Conservation (phyloP, 495 filamentous ascomycete genomes). For the Tuber microsphaerosporum region DNA sequence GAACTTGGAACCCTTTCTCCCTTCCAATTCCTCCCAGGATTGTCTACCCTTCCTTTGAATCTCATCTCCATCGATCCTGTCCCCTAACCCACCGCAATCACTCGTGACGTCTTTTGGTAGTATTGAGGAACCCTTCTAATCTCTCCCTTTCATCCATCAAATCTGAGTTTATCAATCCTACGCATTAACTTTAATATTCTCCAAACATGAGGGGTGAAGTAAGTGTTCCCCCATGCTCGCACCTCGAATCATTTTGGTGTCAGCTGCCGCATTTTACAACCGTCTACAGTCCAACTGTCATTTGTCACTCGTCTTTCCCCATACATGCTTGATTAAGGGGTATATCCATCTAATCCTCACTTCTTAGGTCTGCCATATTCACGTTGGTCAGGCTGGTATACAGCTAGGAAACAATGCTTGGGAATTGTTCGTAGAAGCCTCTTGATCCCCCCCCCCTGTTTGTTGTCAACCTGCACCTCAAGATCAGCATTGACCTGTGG, state of each 20-base stretch:
- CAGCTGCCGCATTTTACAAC: constrained; percentile 13
- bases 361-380: constrained; percentile 72
- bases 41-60: neutral
- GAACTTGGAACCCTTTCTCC: neutral
- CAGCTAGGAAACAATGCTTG: constrained; percentile 92
- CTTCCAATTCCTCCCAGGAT: neutral
- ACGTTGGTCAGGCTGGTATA: constrained; percentile 86
- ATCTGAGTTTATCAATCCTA: constrained; percentile 12
- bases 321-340: constrained; percentile 12
- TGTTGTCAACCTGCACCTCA: neutral
- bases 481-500: constrained; percentile 20
- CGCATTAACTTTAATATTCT: constrained; percentile 10
- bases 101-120: neutral
- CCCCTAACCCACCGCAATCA: neutral
- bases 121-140: constrained; percentile 10
- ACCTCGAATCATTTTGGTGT: constrained; percentile 5
- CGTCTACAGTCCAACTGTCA: neutral
- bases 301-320: constrained; percentile 22
- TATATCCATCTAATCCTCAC: constrained; percentile 18
- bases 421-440: constrained; percentile 68
- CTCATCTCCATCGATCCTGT: neutral
- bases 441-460: constrained; percentile 25
- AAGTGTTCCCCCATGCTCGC: constrained; percentile 35
- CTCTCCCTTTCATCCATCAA: constrained; percentile 8
- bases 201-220: constrained; percentile 53